phyloP scores from a whole-genome alignment of 768 basidiomycete species.

The Astraeus odoratus region DNA sequence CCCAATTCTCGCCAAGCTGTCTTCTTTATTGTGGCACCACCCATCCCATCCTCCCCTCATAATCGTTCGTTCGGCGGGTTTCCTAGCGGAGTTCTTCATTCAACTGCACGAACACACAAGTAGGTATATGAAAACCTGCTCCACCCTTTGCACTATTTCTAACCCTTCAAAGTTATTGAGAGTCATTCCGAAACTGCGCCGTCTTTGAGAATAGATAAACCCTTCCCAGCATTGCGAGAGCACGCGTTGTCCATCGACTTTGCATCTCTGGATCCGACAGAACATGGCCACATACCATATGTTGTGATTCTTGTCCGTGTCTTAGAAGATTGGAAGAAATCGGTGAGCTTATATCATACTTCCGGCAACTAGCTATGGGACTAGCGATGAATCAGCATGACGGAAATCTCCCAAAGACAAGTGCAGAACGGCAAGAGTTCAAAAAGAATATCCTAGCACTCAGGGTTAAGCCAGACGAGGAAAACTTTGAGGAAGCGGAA shows the following conservation, averaged over 20 bases:
- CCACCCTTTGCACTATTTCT: not conserved
- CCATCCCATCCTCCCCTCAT: constrained; percentile 60
- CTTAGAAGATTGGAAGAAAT: constrained; percentile 75
- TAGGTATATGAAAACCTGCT: constrained; percentile 30
- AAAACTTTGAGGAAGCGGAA: constrained; percentile 96
- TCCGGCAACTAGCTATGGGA: not conserved
- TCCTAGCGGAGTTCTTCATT: constrained; percentile 81
- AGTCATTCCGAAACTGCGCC: constrained; percentile 73
- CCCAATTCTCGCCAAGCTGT: constrained; percentile 47
- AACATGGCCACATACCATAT: constrained; percentile 88
- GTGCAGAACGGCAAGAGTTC: constrained; percentile 70
- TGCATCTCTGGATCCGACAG: constrained; percentile 75
- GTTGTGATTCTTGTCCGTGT: constrained; percentile 82
- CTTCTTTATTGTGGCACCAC: constrained; percentile 62
- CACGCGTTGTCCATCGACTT: constrained; percentile 70
- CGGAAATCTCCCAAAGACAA: constrained; percentile 46
- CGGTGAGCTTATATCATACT: constrained; percentile 37
- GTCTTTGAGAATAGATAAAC: constrained; percentile 79
- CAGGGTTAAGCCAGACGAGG: constrained; percentile 78
- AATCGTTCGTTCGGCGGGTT: constrained; percentile 78
- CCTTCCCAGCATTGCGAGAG: constrained; percentile 76
- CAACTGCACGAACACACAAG: constrained; percentile 87
- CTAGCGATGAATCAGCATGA: constrained; percentile 45
- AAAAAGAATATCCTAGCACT: constrained; percentile 56
- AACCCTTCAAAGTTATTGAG: constrained; percentile 61